Evolutionary conservation across 2,329 filamentous ascomycete genomes (phyloP).

Genomic region (Aspergillus jensenii): DNA sequence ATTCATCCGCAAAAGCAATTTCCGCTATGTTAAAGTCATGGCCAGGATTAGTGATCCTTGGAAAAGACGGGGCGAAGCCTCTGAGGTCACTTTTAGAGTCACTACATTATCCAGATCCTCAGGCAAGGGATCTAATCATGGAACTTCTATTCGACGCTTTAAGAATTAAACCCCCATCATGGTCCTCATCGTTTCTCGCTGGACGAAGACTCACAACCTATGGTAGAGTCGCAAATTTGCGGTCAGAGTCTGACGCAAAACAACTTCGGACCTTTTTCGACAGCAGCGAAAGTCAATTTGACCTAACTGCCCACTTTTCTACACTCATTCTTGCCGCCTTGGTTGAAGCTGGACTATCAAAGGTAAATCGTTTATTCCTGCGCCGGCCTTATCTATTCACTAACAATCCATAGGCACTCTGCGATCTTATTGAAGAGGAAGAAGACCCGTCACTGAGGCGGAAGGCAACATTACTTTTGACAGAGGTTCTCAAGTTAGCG

Average conservation of each 20-base stretch:
- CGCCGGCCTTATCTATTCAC: conserved; percentile 5
- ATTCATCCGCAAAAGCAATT: conserved; percentile 89
- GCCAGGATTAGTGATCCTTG: conserved; percentile 85
- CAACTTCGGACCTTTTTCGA: conserved; percentile 60
- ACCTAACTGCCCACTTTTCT: conserved; percentile 91
- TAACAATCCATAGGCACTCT: conserved; percentile 42
- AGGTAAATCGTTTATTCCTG: conserved; percentile 39
- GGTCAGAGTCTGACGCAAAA: conserved; percentile 57
- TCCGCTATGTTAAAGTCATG: conserved; percentile 88
- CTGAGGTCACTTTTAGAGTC: conserved; percentile 76
- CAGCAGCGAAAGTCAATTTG: conserved; percentile 63
- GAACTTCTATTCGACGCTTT: conserved; percentile 82
- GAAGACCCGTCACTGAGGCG: conserved; percentile 63
- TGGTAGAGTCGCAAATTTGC: conserved; percentile 85
- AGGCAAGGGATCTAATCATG: conserved; percentile 72
- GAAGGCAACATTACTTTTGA: conserved; percentile 86
- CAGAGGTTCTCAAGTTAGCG: conserved; percentile 86
- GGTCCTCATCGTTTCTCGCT: conserved; percentile 93
- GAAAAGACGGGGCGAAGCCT: conserved; percentile 83
- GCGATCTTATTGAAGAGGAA: conserved; percentile 51
- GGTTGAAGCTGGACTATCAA: conserved; percentile 73
- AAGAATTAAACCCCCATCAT: conserved; percentile 88
- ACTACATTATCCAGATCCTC: conserved; percentile 57
- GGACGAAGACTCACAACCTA: conserved; percentile 93
- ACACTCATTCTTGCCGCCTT: conserved; percentile 83